These are phyloP conservation scores for Eruca vesicaria DNA, from an alignment of 441 rosid genomes.

Conservation along the genomic window DNA sequence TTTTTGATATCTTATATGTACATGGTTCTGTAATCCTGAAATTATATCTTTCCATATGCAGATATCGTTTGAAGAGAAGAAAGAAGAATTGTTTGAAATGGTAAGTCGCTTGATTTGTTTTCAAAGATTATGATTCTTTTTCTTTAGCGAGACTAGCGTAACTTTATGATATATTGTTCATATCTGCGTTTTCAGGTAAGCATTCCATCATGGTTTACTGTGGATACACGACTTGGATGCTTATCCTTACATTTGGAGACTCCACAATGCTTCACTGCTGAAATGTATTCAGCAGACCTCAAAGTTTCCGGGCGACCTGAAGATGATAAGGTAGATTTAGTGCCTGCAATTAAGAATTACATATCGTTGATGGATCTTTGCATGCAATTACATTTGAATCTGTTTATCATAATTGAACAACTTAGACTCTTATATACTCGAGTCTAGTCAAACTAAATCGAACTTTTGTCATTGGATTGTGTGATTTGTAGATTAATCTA, in stretches of 20 bases:
- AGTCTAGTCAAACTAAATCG: slow-evolving; percentile 3
- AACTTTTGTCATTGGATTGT: slow-evolving; percentile 21
- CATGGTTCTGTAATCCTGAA: background rate
- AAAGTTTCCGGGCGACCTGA: slow-evolving; percentile 90
- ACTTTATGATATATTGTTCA: slow-evolving; percentile 1
- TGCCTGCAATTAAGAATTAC: background rate
- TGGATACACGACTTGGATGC: slow-evolving; percentile 95
- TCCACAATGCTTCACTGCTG: slow-evolving; percentile 98
- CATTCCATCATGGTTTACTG: slow-evolving; percentile 98
- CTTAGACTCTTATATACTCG: background rate
- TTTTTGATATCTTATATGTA: background rate
- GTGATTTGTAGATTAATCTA: slow-evolving; percentile 74
- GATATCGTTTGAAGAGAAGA: slow-evolving; percentile 93
- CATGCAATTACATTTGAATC: background rate
- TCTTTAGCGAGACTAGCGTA: background rate
- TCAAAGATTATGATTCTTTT: background rate
- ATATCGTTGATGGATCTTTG: background rate
- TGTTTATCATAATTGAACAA: background rate
- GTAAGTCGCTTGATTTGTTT: slow-evolving; percentile 39
- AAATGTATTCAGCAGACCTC: slow-evolving; percentile 97
- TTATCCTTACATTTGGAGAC: slow-evolving; percentile 97
- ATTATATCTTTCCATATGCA: slow-evolving; percentile 32
- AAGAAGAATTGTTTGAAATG: slow-evolving; percentile 91
- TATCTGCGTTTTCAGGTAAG: slow-evolving; percentile 60
- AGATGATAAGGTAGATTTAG: slow-evolving; percentile 82